phyloP scores from a whole-genome alignment of 352 stramenopile species.

The Phytophthora fragariaefolia region DNA sequence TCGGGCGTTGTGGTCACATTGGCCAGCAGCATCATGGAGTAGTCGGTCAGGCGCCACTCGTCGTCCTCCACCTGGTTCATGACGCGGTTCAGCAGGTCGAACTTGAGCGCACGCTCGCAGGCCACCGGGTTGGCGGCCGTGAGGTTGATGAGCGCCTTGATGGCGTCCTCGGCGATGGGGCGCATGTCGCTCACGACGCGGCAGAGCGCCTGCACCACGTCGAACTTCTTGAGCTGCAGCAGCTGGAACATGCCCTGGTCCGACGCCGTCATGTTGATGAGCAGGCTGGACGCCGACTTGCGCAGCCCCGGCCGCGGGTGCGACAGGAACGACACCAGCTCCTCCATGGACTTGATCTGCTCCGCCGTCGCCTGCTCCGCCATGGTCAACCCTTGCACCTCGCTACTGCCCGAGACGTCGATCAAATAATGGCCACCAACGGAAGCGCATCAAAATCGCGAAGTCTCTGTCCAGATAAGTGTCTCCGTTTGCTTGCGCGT shows the following conservation, averaged over 20 bases:
- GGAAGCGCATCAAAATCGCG: slow-evolving; percentile 22
- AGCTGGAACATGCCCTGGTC: slow-evolving; percentile 83
- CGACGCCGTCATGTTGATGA: slow-evolving; percentile 85
- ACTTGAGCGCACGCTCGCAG: slow-evolving; percentile 79
- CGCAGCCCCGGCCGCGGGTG: slow-evolving; percentile 84
- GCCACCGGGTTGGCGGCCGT: slow-evolving; percentile 72
- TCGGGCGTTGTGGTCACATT: slow-evolving; percentile 82
- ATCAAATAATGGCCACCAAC: slow-evolving; percentile 39
- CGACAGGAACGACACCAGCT: slow-evolving; percentile 84
- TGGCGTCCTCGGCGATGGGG: slow-evolving; percentile 83
- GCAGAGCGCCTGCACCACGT: slow-evolving; percentile 81
- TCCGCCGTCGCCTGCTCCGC: slow-evolving; percentile 50
- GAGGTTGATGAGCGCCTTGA: slow-evolving; percentile 89
- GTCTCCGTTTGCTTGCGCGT: background rate
- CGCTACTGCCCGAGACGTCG: background rate
- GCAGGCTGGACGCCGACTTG: slow-evolving; percentile 83
- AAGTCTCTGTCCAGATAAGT: slow-evolving; percentile 19
- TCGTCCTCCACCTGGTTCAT: slow-evolving; percentile 86
- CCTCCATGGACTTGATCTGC: slow-evolving; percentile 79
- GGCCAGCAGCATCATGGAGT: slow-evolving; percentile 89
- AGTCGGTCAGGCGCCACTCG: slow-evolving; percentile 85
- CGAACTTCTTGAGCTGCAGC: slow-evolving; percentile 70
- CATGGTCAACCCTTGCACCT: slow-evolving; percentile 29
- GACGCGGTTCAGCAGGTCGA: slow-evolving; percentile 85
- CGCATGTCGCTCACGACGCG: slow-evolving; percentile 86